phyloP scores from a whole-genome alignment of 768 basidiomycete species.

The Coprinopsis strossmayeri region DNA sequence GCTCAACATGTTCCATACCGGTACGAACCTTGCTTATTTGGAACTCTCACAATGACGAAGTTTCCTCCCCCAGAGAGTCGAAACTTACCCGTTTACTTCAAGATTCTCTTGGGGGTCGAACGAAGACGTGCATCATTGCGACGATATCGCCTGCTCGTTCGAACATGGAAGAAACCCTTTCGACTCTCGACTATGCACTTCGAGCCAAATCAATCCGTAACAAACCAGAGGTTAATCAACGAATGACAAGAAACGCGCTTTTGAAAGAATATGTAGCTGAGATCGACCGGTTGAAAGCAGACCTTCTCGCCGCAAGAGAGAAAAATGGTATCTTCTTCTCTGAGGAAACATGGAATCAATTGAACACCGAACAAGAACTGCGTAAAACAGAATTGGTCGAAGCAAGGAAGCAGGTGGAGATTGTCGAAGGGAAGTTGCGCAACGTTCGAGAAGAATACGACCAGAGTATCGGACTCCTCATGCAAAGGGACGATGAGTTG shows the following conservation, averaged over 20 bases:
- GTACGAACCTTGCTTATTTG: constrained; percentile 26
- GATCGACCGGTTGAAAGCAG: constrained; percentile 88
- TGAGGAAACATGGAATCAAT: constrained; percentile 83
- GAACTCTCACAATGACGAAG: not conserved
- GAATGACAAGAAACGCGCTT: constrained; percentile 87
- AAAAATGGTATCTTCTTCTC: constrained; percentile 96
- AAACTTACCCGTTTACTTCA: constrained; percentile 96
- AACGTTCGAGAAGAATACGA: constrained; percentile 87
- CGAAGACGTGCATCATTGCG: constrained; percentile 97
- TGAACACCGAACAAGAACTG: constrained; percentile 71
- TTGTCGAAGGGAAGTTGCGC: constrained; percentile 76
- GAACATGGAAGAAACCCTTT: constrained; percentile 95
- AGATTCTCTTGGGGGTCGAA: constrained; percentile 97
- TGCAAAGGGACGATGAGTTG: constrained; percentile 72
- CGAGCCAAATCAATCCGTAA: constrained; percentile 94
- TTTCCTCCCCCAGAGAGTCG: constrained; percentile 60
- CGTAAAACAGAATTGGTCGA: constrained; percentile 75
- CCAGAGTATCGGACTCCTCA: constrained; percentile 73
- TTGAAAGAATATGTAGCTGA: constrained; percentile 92
- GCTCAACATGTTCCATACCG: constrained; percentile 92
- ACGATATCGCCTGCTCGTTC: constrained; percentile 91
- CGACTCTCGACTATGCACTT: constrained; percentile 94
- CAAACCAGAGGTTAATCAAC: constrained; percentile 91
- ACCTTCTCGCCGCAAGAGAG: constrained; percentile 85
- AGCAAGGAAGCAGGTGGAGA: constrained; percentile 73